Conservation (phyloP, 1,284 basidiomycete genomes). For the Puccinia novopanici region DNA sequence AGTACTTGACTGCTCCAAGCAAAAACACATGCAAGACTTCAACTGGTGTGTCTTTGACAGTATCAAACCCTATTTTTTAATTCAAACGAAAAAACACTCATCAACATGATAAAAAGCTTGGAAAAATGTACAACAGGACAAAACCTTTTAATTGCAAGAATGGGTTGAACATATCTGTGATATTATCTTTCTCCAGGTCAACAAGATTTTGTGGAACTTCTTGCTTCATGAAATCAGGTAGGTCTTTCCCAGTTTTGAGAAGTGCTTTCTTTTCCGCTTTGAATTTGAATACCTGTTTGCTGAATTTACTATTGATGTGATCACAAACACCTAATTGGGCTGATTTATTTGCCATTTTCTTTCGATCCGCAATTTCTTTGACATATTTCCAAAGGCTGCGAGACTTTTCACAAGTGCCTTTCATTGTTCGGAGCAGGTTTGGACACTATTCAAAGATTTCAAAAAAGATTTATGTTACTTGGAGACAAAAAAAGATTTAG, state of each 20-base stretch:
- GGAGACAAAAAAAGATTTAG: background rate
- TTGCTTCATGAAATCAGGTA: background rate
- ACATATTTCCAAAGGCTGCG: background rate
- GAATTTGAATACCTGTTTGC: background rate
- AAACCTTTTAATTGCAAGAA: conserved; percentile 12
- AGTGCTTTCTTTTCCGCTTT: background rate
- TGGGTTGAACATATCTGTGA: background rate
- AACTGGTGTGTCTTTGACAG: conserved; percentile 59
- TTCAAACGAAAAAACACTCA: background rate
- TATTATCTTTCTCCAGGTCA: background rate
- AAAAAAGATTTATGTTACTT: background rate
- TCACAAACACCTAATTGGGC: no score
- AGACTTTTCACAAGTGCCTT: background rate
- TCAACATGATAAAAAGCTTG: no score
- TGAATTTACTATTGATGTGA: no score
- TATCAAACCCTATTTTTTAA: conserved; percentile 56
- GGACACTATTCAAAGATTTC: background rate
- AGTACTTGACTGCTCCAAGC: conserved; percentile 61
- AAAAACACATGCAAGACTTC: conserved; percentile 61
- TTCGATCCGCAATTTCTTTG: background rate
- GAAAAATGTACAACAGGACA: no score
- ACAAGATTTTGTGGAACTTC: background rate
- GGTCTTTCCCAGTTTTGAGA: background rate
- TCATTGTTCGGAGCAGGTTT: background rate
- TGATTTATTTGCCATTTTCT: no score